Conservation (phyloP, 495 filamentous ascomycete genomes). For the Xylona heveae region DNA sequence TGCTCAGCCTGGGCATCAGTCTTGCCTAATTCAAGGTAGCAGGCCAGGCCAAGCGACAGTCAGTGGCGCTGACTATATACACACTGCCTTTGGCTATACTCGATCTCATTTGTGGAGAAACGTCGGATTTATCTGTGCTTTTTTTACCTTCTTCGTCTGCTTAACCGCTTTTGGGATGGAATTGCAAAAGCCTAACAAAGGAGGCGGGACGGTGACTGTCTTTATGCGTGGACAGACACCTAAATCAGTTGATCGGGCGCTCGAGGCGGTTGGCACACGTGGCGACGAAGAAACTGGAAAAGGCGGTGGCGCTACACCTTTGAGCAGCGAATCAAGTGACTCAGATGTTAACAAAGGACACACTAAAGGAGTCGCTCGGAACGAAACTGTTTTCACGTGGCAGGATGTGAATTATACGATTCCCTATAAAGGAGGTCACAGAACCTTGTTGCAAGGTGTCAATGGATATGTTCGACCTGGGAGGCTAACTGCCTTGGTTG, state of each 20-base stretch:
- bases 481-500: slow-evolving; percentile 59
- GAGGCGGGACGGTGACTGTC: slow-evolving; percentile 54
- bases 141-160: slow-evolving; percentile 28
- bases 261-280: neutral
- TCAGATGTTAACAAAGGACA: slow-evolving; percentile 32
- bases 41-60: slow-evolving; percentile 27
- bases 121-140: slow-evolving; percentile 36
- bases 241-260: slow-evolving; percentile 5
- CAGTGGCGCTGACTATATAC: slow-evolving; percentile 28
- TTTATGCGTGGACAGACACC: slow-evolving; percentile 45
- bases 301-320: neutral
- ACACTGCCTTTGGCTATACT: slow-evolving; percentile 29
- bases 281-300: slow-evolving; percentile 2
- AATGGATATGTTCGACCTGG: slow-evolving; percentile 66
- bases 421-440: slow-evolving; percentile 42
- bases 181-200: slow-evolving; percentile 47
- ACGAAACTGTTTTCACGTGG: slow-evolving; percentile 21
- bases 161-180: slow-evolving; percentile 39
- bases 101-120: slow-evolving; percentile 40
- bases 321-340: slow-evolving; percentile 6
- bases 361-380: slow-evolving; percentile 26
- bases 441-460: slow-evolving; percentile 46
- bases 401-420: slow-evolving; percentile 40
- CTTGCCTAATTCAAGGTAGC: slow-evolving; percentile 38
- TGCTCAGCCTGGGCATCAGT: slow-evolving; percentile 32